Base-by-base conservation (phyloP, 208 protist species). In the Sergeia podlipaevii region DNA sequence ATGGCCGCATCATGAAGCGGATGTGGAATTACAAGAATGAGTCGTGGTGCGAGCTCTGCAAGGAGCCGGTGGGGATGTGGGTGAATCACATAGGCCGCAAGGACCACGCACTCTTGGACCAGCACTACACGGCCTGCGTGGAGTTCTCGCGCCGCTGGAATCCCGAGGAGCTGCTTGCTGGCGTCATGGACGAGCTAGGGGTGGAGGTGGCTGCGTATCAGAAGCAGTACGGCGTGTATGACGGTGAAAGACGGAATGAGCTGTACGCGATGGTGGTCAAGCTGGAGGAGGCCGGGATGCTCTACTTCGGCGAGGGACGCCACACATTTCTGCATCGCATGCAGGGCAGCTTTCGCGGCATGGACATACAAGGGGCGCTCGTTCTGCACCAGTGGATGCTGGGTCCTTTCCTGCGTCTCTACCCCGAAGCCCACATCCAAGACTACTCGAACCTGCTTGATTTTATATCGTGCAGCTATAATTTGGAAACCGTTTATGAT, bases 401-500 rank as follows among this genome's bases (percentile, higher is more conserved):
- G 17, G 69, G 73, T 1, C 85, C 86, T 6, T 89, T 93, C 41
- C 62, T 91, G 55, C 86, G 79, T 0, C 70, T 96, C 24, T 96
- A 85, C 69, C 90, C 90, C 41, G 72, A 92, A 38, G 86, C 66
- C 3, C 85, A 91, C 65, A 93, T 94, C 41, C 85, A 94, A 55
- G 81, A 94, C 57, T 91, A 73, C 55, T 92, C 85, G n/a, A 94
- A 93, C 59, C 63, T 96, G 3, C 70, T 92, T 20, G 86, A 96
- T 61, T 94, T 94, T 57, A 69, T 94, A 29, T 87, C 86, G 8
- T 96, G 85, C 65, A 46, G 70, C 10, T 96, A 96, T 64, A 96
- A 96, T 50, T 90, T 96, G 86, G 86, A 96, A 60, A 96, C 90
- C 11, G 82, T 94, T 11, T 96, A 94, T 61, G 90, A 96, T 60